Percentiles rank a stretch among this genome's conserved stretches.
Conservation (phyloP, 495 filamentous ascomycete species). For the Halenospora varia region DNA sequence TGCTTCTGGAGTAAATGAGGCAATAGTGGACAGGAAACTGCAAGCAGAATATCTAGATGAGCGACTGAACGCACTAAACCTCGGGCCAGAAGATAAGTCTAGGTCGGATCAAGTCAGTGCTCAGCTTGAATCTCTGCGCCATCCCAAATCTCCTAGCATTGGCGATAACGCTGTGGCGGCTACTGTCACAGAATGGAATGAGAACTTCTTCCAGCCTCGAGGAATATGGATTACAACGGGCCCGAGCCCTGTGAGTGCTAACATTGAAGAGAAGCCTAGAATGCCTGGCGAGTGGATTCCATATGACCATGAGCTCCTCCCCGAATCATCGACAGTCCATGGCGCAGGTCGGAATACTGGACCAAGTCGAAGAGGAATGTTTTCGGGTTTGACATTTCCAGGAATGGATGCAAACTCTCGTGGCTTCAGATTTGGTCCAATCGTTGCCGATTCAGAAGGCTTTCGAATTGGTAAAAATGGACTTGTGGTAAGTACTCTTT, state of each 20-base stretch:
- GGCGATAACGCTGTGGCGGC: background rate
- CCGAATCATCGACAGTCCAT: background rate
- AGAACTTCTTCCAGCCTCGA: constrained; percentile 43
- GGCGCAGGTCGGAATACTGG: constrained; percentile 19
- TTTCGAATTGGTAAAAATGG: constrained; percentile 27
- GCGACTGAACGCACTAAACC: constrained; percentile 12
- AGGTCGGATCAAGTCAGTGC: constrained; percentile 28
- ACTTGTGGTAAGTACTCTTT: constrained; percentile 2
- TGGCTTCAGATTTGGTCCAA: constrained; percentile 8
- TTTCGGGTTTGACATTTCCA: constrained; percentile 19
- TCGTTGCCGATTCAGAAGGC: constrained; percentile 35
- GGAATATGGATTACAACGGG: constrained; percentile 23
- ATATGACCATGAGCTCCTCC: constrained; percentile 6
- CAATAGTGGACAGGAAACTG: constrained; percentile 21
- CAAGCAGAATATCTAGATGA: constrained; percentile 18
- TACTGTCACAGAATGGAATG: constrained; percentile 46
- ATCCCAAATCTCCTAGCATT: background rate
- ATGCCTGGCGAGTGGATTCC: constrained; percentile 17
- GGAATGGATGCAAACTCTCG: background rate
- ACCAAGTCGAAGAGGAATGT: constrained; percentile 38
- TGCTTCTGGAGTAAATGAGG: constrained; percentile 5
- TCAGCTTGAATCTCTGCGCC: constrained; percentile 25
- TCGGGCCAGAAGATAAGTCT: constrained; percentile 9
- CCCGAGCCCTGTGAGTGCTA: background rate
- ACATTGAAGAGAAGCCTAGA: background rate